Evolutionary conservation across 345 rosid genomes (phyloP).

Genomic region (Orychophragmus violaceus): DNA sequence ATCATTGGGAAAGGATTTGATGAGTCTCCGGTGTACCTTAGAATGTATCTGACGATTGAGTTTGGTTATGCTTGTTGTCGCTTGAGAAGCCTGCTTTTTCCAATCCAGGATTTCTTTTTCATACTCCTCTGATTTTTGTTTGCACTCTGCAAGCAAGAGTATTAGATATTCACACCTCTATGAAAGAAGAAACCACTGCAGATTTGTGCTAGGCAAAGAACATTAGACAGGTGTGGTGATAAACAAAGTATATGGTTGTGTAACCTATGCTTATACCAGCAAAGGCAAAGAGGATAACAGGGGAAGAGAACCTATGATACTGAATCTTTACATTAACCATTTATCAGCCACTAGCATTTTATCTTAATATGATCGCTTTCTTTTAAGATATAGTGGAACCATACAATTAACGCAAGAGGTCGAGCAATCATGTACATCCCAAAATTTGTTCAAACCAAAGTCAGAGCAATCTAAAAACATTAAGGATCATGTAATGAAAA

Average conservation of each 20-base stretch:
- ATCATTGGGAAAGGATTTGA: background rate
- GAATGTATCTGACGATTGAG: slow-evolving; percentile 71
- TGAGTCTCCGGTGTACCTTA: slow-evolving; percentile 46
- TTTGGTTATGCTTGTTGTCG: slow-evolving; percentile 72
- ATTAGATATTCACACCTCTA: slow-evolving; percentile 15
- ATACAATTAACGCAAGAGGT: background rate
- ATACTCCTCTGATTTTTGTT: slow-evolving; percentile 77
- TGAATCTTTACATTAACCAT: slow-evolving; percentile 1
- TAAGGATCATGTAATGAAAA: slow-evolving; percentile 5
- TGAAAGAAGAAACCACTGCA: slow-evolving; percentile 6
- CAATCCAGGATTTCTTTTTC: slow-evolving; percentile 85
- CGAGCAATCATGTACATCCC: background rate
- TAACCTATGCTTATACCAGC: background rate
- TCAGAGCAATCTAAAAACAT: slow-evolving; percentile 12
- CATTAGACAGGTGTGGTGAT: slow-evolving; percentile 3
- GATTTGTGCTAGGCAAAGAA: slow-evolving; percentile 14
- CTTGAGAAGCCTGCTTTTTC: slow-evolving; percentile 81
- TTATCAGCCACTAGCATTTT: background rate
- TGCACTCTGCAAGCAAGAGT: slow-evolving; percentile 55
- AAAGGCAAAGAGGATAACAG: slow-evolving; percentile 4
- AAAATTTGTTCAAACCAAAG: background rate
- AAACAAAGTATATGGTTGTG: background rate
- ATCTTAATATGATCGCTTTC: background rate
- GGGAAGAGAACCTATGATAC: slow-evolving; percentile 3
- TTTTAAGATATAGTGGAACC: background rate